A percentile compares a stretch with the other conserved stretches of the same genome.
Evolutionary conservation across 164 flowering plant species (phyloP).

Genomic region (Magnolia sinica): DNA sequence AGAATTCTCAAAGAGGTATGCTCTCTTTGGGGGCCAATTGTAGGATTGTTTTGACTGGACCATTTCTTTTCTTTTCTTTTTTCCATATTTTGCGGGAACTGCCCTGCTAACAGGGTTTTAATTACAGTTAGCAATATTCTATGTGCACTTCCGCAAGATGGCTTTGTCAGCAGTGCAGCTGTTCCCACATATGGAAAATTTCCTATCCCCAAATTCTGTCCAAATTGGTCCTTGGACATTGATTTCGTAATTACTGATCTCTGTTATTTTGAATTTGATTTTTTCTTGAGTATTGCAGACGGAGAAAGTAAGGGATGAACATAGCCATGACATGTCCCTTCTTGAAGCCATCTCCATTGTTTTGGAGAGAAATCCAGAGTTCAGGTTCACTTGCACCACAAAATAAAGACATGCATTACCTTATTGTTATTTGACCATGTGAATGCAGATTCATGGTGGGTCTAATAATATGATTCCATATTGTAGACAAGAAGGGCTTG

Average conservation of each 20-base stretch:
- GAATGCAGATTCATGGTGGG: not conserved
- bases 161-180: no score
- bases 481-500: constrained; percentile 70
- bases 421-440: not conserved
- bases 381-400: constrained; percentile 43
- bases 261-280: not conserved
- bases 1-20: constrained; percentile 70
- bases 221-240: not conserved
- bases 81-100: not conserved
- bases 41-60: not conserved
- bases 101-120: no score
- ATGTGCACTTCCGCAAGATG: no score
- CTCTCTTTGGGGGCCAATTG: not conserved
- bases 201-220: no score
- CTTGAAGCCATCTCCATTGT: constrained; percentile 72
- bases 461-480: not conserved
- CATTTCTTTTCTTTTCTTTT: not conserved
- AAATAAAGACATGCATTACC: not conserved
- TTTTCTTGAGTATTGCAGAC: constrained; percentile 41
- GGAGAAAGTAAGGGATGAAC: constrained; percentile 75
- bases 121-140: no score
- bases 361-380: constrained; percentile 56
- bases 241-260: not conserved
- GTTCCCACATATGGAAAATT: no score
- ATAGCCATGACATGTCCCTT: constrained; percentile 67